Percentiles rank a stretch among this genome's conserved stretches.
These are phyloP conservation scores for Rostrohypoxylon terebratum DNA, from an alignment of 495 filamentous ascomycete species.

Conservation along the genomic window DNA sequence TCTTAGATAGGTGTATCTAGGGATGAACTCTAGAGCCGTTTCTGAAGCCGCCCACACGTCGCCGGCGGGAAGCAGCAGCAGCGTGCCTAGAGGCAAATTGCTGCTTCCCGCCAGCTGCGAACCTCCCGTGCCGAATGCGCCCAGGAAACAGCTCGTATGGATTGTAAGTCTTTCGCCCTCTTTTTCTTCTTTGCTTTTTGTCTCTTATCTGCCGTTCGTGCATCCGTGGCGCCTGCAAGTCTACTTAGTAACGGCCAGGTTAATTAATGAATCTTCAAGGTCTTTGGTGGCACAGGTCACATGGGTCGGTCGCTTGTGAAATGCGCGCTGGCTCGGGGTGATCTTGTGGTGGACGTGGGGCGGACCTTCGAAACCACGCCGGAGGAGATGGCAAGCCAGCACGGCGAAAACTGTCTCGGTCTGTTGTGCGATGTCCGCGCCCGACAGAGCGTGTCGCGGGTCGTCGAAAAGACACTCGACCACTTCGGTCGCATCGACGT, in stretches of 20 bases:
- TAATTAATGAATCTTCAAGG: conserved; percentile 54
- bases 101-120: conserved; percentile 81
- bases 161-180: conserved; percentile 65
- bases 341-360: conserved; percentile 90
- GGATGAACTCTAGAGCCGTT: conserved; percentile 49
- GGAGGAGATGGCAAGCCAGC: conserved; percentile 72
- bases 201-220: neutral
- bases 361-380: conserved; percentile 82
- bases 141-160: conserved; percentile 82
- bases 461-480: conserved; percentile 73
- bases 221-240: neutral
- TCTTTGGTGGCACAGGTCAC: conserved; percentile 96
- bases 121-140: conserved; percentile 78
- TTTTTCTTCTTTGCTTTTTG: conserved; percentile 5
- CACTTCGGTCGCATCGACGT: conserved; percentile 87
- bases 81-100: conserved; percentile 51
- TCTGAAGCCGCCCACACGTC: conserved; percentile 46
- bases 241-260: conserved; percentile 11
- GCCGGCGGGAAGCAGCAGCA: conserved; percentile 41
- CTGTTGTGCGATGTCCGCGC: conserved; percentile 91
- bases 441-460: conserved; percentile 77
- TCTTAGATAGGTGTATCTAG: too few relatives aligned
- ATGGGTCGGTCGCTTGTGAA: conserved; percentile 93
- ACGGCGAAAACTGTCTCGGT: conserved; percentile 76
- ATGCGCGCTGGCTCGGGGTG: conserved; percentile 79